A percentile compares a stretch with the other conserved stretches of the same genome.
Evolutionary conservation across 306 rosid species (phyloP).

Genomic region (Myrica gale): DNA sequence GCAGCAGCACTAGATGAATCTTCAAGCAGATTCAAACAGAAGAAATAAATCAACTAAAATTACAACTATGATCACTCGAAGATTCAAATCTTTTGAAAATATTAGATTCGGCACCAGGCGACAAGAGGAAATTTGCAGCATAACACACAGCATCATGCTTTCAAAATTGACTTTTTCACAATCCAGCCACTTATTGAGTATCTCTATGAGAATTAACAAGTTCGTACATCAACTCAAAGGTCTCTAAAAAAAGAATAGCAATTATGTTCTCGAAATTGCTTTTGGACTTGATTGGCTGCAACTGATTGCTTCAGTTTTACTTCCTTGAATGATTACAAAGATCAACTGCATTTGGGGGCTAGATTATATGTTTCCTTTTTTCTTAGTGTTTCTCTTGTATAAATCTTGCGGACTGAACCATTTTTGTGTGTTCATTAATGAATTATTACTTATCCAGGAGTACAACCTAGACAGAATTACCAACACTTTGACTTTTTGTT

Average conservation of each 20-base stretch:
- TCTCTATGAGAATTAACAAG: neutral
- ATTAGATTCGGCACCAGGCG: neutral
- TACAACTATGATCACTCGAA: slow-evolving; percentile 3
- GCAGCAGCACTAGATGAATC: slow-evolving; percentile 78
- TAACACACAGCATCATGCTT: neutral
- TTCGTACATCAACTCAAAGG: neutral
- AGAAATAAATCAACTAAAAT: neutral
- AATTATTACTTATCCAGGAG: neutral
- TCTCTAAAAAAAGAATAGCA: neutral
- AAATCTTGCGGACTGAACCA: neutral
- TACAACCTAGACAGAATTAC: neutral
- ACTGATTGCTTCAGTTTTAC: neutral
- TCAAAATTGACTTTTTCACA: neutral
- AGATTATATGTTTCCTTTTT: neutral
- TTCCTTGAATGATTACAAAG: neutral
- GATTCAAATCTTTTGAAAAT: slow-evolving; percentile 3
- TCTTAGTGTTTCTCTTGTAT: neutral
- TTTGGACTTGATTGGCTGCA: neutral
- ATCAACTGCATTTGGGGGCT: neutral
- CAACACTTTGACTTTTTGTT: neutral
- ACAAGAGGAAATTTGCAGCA: neutral
- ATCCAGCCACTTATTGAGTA: neutral
- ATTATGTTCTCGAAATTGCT: neutral
- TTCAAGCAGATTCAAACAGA: slow-evolving; percentile 40
- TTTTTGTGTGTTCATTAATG: neutral